Conservation (phyloP, 2,329 filamentous ascomycete species). For the Tolypocladium sp. region DNA sequence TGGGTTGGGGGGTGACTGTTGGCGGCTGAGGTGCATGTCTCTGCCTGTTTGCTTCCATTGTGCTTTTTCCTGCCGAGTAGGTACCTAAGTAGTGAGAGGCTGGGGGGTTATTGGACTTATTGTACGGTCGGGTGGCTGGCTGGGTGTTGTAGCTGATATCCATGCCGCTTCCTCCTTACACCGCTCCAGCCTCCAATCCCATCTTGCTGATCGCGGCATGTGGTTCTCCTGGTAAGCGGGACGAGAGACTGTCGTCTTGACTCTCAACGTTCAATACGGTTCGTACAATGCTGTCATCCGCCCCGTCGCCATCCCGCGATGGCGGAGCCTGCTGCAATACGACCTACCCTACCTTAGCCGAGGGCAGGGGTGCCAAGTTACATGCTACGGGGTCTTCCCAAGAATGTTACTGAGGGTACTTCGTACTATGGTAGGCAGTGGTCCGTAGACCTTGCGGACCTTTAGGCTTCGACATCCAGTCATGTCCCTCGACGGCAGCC, state of each 20-base stretch:
- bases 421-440: no score
- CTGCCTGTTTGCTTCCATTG: no score
- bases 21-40: no score
- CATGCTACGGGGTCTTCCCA: not conserved
- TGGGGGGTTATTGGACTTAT: no score
- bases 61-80: no score
- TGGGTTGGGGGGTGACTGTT: no score
- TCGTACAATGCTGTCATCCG: not conserved
- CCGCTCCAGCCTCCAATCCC: not conserved
- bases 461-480: no score
- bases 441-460: no score
- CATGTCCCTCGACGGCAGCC: no score
- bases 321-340: not conserved
- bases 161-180: not conserved
- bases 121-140: no score
- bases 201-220: not conserved
- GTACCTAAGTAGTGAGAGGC: no score
- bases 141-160: not conserved
- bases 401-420: no score
- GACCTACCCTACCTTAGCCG: not conserved
- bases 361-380: not conserved
- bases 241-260: not conserved
- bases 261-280: not conserved
- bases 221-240: not conserved
- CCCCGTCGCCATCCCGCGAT: rapidly evolving